Evolutionary conservation across 768 basidiomycete genomes (phyloP), one percentile per base, ranked within the genome.

Genomic region (Gelatoporia subvermispora): DNA sequence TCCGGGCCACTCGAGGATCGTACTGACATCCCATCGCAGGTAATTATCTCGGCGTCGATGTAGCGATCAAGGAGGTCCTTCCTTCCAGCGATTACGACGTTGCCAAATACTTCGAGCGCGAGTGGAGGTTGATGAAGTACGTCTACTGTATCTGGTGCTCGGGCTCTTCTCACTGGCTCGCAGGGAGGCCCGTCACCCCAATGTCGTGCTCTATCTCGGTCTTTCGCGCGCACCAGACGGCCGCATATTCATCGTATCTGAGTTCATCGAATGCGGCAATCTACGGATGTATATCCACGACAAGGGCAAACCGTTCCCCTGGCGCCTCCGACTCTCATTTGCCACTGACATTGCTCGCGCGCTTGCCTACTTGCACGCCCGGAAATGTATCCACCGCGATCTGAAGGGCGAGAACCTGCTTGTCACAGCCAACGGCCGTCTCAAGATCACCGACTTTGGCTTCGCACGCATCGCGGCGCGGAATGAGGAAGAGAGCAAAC

Each of bases 371-470:
- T 85, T 97, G 11, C 95, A 98, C 58, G 94, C 95, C 13, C 80
- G 95, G 36, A 88, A 90, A 64, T 87, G 85, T 65, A 88, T 88
- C 35, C 86, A 88, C 58, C 83, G 85, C 24, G 95, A 99, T 68
- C 76, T 99, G 55, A 99, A 99, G 67, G 94, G 93, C 34, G 95
- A 98, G 71, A 99, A 99, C 57, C 76, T 98, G 22, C 81, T 98
- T n/a, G 84, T 97, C 18, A 97, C 94, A 0, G 71, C 85, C 34
- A 99, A 99, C 60, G 90, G 92, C 18, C 82, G 95, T 38, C 76
- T 98, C 61, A 99, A 98, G 72, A 85, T 97, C 58, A 96, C 94
- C n/a, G 95, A 99, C 62, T 99, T 99, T 67, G 95, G 95, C 1
- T 95, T 97, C 58, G 93, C 93, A 3, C 79, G 95, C 31, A 96